Percentiles rank a stretch among this genome's conserved stretches.
phyloP scores from a whole-genome alignment of 2,329 filamentous ascomycete species.

The Trichoderma polysporum region DNA sequence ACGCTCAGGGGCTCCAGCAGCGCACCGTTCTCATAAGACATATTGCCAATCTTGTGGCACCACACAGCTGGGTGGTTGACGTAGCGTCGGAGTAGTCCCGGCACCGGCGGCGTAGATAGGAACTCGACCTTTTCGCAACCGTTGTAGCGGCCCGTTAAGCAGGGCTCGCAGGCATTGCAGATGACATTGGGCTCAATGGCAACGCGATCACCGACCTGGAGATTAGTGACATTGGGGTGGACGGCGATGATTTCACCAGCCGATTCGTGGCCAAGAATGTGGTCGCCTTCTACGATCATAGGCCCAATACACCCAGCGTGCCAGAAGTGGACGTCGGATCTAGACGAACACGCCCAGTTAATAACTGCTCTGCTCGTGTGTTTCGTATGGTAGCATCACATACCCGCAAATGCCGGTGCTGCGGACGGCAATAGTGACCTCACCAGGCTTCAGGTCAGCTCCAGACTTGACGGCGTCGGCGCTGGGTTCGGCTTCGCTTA shows the following conservation, averaged over 20 bases:
- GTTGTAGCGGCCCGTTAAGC: slow-evolving; percentile 90
- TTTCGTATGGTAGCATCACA: slow-evolving; percentile 25
- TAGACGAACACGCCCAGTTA: slow-evolving; percentile 36
- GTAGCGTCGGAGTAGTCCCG: slow-evolving; percentile 84
- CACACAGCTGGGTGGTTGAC: slow-evolving; percentile 92
- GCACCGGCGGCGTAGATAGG: slow-evolving; percentile 85
- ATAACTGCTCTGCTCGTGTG: neutral
- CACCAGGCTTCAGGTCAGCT: slow-evolving; percentile 69
- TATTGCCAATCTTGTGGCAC: slow-evolving; percentile 94
- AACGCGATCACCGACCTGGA: slow-evolving; percentile 85
- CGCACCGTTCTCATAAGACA: slow-evolving; percentile 89
- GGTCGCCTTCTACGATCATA: slow-evolving; percentile 86
- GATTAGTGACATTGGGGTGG: slow-evolving; percentile 72
- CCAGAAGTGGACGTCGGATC: slow-evolving; percentile 97
- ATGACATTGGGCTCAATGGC: slow-evolving; percentile 94
- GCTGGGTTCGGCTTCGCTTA: slow-evolving; percentile 73
- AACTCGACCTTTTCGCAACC: slow-evolving; percentile 85
- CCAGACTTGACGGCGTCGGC: slow-evolving; percentile 71
- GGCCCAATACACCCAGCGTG: slow-evolving; percentile 91
- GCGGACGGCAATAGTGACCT: slow-evolving; percentile 85
- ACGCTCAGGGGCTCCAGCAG: slow-evolving; percentile 89
- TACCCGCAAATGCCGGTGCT: slow-evolving; percentile 96
- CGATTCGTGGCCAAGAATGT: slow-evolving; percentile 93
- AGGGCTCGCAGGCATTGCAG: slow-evolving; percentile 87
- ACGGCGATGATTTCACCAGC: slow-evolving; percentile 80